phyloP scores from a whole-genome alignment of 106 monocot species.

The Ottelia alismoides region DNA sequence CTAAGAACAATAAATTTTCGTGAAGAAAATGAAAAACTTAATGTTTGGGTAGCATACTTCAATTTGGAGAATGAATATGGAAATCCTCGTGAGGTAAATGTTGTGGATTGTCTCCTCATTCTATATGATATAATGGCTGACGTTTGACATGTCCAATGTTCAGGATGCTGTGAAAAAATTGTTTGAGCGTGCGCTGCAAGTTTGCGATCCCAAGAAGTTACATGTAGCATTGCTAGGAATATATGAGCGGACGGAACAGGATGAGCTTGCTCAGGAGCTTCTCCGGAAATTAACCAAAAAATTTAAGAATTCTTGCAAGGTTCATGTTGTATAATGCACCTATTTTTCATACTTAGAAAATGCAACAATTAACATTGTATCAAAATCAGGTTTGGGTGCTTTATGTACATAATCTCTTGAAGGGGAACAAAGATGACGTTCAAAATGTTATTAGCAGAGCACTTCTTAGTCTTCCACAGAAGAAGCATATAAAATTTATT shows the following conservation, averaged over 20 bases:
- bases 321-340: too few species aligned
- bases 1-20: constrained; percentile 66
- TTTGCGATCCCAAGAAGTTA: constrained; percentile 75
- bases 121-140: too few species aligned
- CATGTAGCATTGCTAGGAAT: constrained; percentile 73
- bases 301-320: constrained; percentile 81
- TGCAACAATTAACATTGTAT: too few species aligned
- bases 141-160: neutral
- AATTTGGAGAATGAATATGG: constrained; percentile 95
- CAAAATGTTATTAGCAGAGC: constrained; percentile 65
- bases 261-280: constrained; percentile 57
- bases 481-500: constrained; percentile 87
- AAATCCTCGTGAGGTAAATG: constrained; percentile 58
- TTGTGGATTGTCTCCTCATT: too few species aligned
- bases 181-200: constrained; percentile 75
- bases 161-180: constrained; percentile 73
- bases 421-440: constrained; percentile 41
- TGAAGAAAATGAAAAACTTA: constrained; percentile 91
- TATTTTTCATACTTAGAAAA: too few species aligned
- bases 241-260: constrained; percentile 73
- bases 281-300: constrained; percentile 75
- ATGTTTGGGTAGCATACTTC: constrained; percentile 92
- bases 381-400: constrained; percentile 82
- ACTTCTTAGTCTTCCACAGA: constrained; percentile 51
- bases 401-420: constrained; percentile 35